A percentile compares a stretch with the other conserved stretches of the same genome.
Evolutionary conservation across 2,329 filamentous ascomycete species (phyloP).

Genomic region (Nemania bipapillata): DNA sequence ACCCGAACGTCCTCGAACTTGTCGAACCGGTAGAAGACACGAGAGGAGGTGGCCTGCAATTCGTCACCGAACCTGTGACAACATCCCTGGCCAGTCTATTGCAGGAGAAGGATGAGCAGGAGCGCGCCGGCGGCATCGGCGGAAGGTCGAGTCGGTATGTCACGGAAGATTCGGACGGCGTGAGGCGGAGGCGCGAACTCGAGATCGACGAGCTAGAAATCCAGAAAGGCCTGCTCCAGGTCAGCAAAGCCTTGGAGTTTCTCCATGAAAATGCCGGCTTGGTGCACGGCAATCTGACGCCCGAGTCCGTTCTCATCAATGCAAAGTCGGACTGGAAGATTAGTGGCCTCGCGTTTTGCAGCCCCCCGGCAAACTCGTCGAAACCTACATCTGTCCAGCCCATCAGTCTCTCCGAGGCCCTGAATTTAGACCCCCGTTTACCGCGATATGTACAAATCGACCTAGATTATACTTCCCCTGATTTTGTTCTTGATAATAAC

Average conservation of each 20-base stretch:
- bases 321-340: conserved; percentile 99
- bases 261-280: conserved; percentile 93
- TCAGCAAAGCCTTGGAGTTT: conserved; percentile 94
- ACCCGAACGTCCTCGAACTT: conserved; percentile 91
- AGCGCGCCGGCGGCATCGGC: conserved; percentile 73
- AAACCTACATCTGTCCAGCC: conserved; percentile 80
- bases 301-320: conserved; percentile 93
- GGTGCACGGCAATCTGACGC: conserved; percentile 93
- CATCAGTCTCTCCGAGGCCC: conserved; percentile 82
- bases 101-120: conserved; percentile 88
- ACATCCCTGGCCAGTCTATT: conserved; percentile 85
- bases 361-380: conserved; percentile 78
- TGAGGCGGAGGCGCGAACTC: conserved; percentile 77
- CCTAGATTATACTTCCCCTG: conserved; percentile 92
- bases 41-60: conserved; percentile 88
- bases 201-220: conserved; percentile 98
- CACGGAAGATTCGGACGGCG: conserved; percentile 80
- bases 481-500: conserved; percentile 92
- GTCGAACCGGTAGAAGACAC: conserved; percentile 97
- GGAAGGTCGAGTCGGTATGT: conserved; percentile 82
- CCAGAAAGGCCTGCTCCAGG: conserved; percentile 92
- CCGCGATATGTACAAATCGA: conserved; percentile 86
- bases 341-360: conserved; percentile 89
- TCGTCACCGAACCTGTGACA: conserved; percentile 91
- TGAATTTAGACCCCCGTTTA: conserved; percentile 86